These are phyloP conservation scores for Cyberlindnera americana DNA, from an alignment of 805 yeast species.

Conservation along the genomic window DNA sequence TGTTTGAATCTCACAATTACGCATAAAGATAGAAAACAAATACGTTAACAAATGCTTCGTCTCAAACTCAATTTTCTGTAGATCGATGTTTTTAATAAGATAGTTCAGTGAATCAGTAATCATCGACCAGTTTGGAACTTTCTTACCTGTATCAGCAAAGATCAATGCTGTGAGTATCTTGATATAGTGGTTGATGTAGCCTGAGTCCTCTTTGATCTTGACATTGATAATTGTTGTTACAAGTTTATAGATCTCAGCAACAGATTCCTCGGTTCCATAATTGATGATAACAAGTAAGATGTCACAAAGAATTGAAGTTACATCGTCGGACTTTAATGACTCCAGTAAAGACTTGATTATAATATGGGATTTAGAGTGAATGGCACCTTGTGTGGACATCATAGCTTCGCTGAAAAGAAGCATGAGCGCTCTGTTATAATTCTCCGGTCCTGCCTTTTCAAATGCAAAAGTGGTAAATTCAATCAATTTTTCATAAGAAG, in stretches of 20 bases:
- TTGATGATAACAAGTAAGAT: conserved; percentile 49
- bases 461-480: conserved; percentile 44
- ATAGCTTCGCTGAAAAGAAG: conserved; percentile 69
- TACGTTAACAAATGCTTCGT: conserved; percentile 34
- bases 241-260: conserved; percentile 41
- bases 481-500: conserved; percentile 44
- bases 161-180: conserved; percentile 44
- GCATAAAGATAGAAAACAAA: conserved; percentile 45
- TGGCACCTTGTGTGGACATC: conserved; percentile 62
- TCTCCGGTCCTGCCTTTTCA: conserved; percentile 35
- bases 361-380: conserved; percentile 66
- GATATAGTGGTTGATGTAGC: conserved; percentile 15
- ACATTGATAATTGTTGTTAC: conserved; percentile 25
- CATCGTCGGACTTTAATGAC: conserved; percentile 21
- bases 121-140: conserved; percentile 50
- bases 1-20: conserved; percentile 50
- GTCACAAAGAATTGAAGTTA: conserved; percentile 52
- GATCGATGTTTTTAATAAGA: conserved; percentile 5
- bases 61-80: neutral
- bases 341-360: conserved; percentile 46
- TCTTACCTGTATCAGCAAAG: conserved; percentile 70
- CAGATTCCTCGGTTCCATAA: conserved; percentile 49
- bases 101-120: conserved; percentile 25
- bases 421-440: conserved; percentile 54
- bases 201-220: conserved; percentile 15